These are phyloP conservation scores for Cryphonectria carpinicola DNA, from an alignment of 2,329 filamentous ascomycete genomes.

Conservation along the genomic window DNA sequence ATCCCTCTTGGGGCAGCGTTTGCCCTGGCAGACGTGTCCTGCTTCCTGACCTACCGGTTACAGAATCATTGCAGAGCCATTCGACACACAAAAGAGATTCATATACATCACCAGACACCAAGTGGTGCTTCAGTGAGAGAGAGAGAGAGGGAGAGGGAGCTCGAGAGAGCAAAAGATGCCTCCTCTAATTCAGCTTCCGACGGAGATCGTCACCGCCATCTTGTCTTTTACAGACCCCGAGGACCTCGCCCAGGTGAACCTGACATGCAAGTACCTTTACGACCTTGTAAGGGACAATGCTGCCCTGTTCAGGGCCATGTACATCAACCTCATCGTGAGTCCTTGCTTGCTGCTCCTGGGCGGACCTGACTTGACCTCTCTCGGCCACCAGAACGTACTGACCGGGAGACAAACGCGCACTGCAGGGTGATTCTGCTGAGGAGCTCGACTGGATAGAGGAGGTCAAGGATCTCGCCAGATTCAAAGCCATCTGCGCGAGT, in stretches of 20 bases:
- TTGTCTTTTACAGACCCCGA: slow-evolving; percentile 58
- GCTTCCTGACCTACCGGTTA: background rate
- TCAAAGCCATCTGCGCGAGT: slow-evolving; percentile 48
- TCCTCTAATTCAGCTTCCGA: slow-evolving; percentile 52
- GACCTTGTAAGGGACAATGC: slow-evolving; percentile 60
- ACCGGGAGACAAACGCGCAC: background rate
- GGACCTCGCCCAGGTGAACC: slow-evolving; percentile 58
- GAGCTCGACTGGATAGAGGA: slow-evolving; percentile 36
- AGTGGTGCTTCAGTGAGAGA: background rate
- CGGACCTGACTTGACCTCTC: background rate
- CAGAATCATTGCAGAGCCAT: background rate
- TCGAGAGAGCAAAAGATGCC: slow-evolving; percentile 33
- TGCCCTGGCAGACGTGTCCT: background rate
- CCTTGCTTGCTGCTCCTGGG: background rate
- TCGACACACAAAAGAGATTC: too few species aligned
- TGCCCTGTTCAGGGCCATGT: slow-evolving; percentile 65
- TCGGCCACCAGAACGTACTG: background rate
- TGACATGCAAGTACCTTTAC: slow-evolving; percentile 57
- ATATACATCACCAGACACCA: too few species aligned
- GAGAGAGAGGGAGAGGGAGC: background rate
- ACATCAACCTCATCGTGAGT: slow-evolving; percentile 59
- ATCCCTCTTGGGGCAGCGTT: background rate
- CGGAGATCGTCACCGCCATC: slow-evolving; percentile 67
- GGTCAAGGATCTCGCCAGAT: slow-evolving; percentile 48
- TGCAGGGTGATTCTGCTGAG: slow-evolving; percentile 21